Conservation (phyloP, 2,329 filamentous ascomycete genomes). For the Fusarium xyrophilum region DNA sequence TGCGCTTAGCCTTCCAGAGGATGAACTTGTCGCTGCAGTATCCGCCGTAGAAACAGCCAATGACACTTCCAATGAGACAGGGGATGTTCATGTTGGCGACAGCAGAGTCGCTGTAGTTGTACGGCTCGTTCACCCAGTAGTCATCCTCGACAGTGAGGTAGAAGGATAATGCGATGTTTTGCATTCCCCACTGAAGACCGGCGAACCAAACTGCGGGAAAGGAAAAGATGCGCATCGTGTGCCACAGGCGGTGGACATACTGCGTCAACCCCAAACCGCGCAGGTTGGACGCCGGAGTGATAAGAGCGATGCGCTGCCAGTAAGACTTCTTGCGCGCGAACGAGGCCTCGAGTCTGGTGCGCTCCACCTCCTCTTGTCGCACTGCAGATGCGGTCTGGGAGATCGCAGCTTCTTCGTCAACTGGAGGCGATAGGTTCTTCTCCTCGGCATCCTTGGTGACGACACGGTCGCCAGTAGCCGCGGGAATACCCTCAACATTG, state of each 20-base stretch:
- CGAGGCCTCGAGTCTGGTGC: conserved; percentile 32
- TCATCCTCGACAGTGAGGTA: conserved; percentile 65
- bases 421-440: conserved; percentile 2
- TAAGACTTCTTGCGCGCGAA: conserved; percentile 55
- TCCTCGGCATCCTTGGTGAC: conserved; percentile 4
- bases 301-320: conserved; percentile 61
- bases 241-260: conserved; percentile 59
- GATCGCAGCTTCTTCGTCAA: conserved; percentile 15
- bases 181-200: conserved; percentile 65
- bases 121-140: conserved; percentile 60
- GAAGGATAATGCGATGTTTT: conserved; percentile 67
- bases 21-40: conserved; percentile 64
- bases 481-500: conserved; percentile 30
- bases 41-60: conserved; percentile 64
- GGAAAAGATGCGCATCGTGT: conserved; percentile 63
- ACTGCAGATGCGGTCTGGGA: conserved; percentile 23
- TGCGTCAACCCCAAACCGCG: conserved; percentile 61
- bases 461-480: neutral
- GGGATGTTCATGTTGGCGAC: conserved; percentile 66
- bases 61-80: conserved; percentile 59
- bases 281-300: conserved; percentile 63
- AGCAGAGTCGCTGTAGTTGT: conserved; percentile 60
- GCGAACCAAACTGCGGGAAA: conserved; percentile 65
- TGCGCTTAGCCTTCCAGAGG: conserved; percentile 60
- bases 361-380: conserved; percentile 25